Base-by-base conservation (phyloP, 139 green algal species). In the Edaphochlamys debaryana region DNA sequence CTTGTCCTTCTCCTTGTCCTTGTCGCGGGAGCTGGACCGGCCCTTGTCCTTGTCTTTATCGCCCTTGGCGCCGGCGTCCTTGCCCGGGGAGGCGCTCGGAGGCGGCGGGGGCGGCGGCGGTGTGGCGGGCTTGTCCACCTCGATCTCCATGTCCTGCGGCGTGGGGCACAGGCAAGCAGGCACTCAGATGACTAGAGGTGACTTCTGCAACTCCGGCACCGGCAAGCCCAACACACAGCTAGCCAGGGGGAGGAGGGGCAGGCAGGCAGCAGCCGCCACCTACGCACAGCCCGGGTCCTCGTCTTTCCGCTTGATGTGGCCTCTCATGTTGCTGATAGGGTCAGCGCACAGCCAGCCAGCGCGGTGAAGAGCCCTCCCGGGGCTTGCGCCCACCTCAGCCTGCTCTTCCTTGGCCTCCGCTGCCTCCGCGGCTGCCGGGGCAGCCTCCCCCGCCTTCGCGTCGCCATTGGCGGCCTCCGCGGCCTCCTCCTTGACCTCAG, bases 1-100 rank as follows among this genome's bases (percentile, higher is more conserved):
- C 63, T 71, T 70, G n/a, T 82, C 71, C 27, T 86, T 72, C 42
- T 76, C 79, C 42, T 25, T 48, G 32, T 80, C 67, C 86, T 85
- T 90, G 36, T 34, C 73, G 22, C 56, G 52, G n/a, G 36, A 37
- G 34, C 13, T 41, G 27, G 27, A 40, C 69, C 42, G 34, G 17
- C 48, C 67, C 67, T 73, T 73, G 9, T 74, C 68, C 27, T 37
- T 56, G 9, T 60, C 41, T 29, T 37, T 71, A n/a, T 2, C 7
- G 36, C 56, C 75, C 67, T 41, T 67, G 38, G 37, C 30, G n/a
- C 13, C 42, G 60, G 22, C 19, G 29, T 67, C 78, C 78, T 77
- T 84, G 45, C 45, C 45, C 11, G 45, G 11, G 45, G 9, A 9
- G 45, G 63, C 37, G 4, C 66, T 30, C 8, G 78, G 48, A 0